Conservation (phyloP, 176 grass and related monocot genomes). For the Coix lacrymajobi region DNA sequence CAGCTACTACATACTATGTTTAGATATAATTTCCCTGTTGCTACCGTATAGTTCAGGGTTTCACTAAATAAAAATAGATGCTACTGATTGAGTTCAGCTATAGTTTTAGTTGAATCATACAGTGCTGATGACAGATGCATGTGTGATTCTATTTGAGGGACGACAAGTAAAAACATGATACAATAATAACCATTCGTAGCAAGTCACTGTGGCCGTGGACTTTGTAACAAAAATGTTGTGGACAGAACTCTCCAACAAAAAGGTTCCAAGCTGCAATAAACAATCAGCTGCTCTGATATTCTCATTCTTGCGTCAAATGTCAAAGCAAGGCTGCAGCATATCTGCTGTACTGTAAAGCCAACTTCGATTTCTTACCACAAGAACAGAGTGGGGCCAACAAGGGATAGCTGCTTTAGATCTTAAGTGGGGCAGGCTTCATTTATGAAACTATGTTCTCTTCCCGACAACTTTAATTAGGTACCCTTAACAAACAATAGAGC, state of each 20-base stretch:
- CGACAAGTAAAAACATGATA: constrained; percentile 20
- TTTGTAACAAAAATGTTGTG: constrained; percentile 29
- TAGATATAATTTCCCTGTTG: neutral
- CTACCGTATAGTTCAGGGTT: constrained; percentile 4
- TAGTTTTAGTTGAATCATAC: constrained; percentile 23
- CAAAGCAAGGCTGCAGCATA: constrained; percentile 24
- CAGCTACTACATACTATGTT: neutral
- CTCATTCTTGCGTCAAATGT: constrained; percentile 13
- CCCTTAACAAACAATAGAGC: too few relatives aligned
- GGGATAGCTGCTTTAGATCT: constrained; percentile 2
- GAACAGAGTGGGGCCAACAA: constrained; percentile 23
- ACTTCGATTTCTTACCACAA: constrained; percentile 13
- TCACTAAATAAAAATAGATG: constrained; percentile 1
- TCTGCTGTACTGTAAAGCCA: neutral
- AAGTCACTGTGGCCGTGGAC: constrained; percentile 35
- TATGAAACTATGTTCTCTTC: constrained; percentile 13
- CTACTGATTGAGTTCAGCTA: constrained; percentile 29
- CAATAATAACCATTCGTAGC: constrained; percentile 8
- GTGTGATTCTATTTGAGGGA: constrained; percentile 48
- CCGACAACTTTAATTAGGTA: constrained; percentile 13
- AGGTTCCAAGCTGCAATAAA: neutral
- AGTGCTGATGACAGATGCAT: constrained; percentile 27
- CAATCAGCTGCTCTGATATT: constrained; percentile 4
- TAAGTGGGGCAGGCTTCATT: constrained; percentile 19
- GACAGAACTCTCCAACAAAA: constrained; percentile 19